Conservation (phyloP, 257 asterid species). For the Capsicum pubescens region DNA sequence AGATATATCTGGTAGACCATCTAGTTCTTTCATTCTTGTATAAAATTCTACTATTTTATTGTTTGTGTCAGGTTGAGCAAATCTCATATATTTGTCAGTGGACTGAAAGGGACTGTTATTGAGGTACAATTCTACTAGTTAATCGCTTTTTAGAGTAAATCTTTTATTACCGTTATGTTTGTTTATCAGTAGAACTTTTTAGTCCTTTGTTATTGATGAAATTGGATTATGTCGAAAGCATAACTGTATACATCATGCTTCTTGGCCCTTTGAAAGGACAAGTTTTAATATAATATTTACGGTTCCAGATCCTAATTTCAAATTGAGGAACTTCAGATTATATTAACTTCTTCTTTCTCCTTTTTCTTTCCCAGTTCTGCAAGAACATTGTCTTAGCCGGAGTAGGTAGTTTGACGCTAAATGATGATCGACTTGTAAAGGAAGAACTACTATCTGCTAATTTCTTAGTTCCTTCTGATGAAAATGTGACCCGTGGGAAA, state of each 20-base stretch:
- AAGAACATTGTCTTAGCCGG: conserved; percentile 95
- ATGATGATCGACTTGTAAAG: conserved; percentile 72
- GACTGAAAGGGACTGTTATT: conserved; percentile 78
- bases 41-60: neutral
- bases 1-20: neutral
- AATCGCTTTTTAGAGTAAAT: neutral
- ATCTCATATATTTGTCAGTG: conserved; percentile 84
- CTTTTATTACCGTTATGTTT: neutral
- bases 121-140: conserved; percentile 58
- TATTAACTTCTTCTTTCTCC: neutral
- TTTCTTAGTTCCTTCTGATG: conserved; percentile 72
- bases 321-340: neutral
- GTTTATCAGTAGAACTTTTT: neutral
- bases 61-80: conserved; percentile 69
- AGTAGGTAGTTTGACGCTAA: conserved; percentile 87
- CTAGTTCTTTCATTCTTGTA: conserved; percentile 11
- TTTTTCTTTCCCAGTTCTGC: conserved; percentile 69
- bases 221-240: neutral
- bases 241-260: neutral
- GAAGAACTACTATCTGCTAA: conserved; percentile 80
- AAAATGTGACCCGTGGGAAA: conserved; percentile 53
- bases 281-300: neutral
- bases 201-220: neutral
- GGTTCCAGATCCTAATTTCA: neutral
- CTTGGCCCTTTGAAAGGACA: neutral